phyloP scores from a whole-genome alignment of 2,329 filamentous ascomycete species.

The Lojkania enalia region DNA sequence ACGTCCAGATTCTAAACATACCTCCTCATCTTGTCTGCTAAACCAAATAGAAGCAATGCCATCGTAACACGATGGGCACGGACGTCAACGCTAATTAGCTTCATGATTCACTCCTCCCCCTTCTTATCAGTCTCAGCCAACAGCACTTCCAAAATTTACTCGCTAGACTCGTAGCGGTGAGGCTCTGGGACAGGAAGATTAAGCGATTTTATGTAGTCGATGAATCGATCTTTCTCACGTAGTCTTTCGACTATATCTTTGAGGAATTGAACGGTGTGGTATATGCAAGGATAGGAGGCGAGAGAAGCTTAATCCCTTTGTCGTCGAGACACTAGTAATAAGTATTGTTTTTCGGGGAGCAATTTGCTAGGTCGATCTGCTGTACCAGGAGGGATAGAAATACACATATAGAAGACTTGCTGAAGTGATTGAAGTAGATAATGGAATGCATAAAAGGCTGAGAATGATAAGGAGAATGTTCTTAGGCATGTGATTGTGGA shows the following conservation, averaged over 20 bases:
- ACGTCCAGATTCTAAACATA: constrained; percentile 61
- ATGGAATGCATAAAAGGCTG: constrained; percentile 52
- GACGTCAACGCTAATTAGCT: constrained; percentile 66
- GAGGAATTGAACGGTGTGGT: constrained; percentile 68
- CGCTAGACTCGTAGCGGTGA: constrained; percentile 56
- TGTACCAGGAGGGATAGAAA: not conserved
- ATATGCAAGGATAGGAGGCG: constrained; percentile 63
- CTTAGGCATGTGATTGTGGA: constrained; percentile 51
- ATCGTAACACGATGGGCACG: constrained; percentile 61
- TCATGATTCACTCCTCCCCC: constrained; percentile 63
- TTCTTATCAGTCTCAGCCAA: constrained; percentile 7
- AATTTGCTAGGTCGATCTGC: not conserved
- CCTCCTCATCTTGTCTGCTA: constrained; percentile 56
- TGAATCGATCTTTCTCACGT: constrained; percentile 69
- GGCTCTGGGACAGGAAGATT: constrained; percentile 46
- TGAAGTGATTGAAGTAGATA: constrained; percentile 39
- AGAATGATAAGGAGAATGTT: constrained; percentile 53
- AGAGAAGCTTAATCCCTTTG: constrained; percentile 69
- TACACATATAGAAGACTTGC: not conserved
- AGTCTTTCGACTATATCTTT: constrained; percentile 59
- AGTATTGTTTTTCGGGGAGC: constrained; percentile 58
- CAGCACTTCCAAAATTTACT: constrained; percentile 59
- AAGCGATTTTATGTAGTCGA: constrained; percentile 58
- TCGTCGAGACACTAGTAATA: constrained; percentile 73
- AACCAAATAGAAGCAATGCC: constrained; percentile 63